Percentiles rank a stretch among this genome's conserved stretches.
Conservation (phyloP, 495 filamentous ascomycete genomes). For the Podospora australis region DNA sequence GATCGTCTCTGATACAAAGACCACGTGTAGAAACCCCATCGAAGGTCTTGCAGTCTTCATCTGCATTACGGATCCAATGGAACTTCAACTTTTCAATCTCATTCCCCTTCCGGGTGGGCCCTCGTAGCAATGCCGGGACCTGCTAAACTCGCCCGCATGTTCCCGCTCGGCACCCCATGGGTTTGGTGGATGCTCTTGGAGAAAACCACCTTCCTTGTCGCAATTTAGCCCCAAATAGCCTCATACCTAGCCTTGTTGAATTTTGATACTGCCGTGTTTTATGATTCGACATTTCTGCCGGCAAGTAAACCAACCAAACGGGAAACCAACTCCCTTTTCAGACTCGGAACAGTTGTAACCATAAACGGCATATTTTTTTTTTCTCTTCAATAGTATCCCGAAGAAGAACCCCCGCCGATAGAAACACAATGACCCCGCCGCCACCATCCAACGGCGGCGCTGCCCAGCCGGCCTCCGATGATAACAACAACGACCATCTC, state of each 20-base stretch:
- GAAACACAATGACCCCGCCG: conserved; percentile 20
- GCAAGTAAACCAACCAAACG: neutral
- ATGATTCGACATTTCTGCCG: conserved; percentile 13
- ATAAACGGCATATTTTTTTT: no score
- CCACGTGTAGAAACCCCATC: neutral
- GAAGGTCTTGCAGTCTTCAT: neutral
- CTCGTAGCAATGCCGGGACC: conserved; percentile 6
- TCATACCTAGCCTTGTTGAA: conserved; percentile 20
- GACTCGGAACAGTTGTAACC: no score
- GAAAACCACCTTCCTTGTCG: conserved; percentile 5
- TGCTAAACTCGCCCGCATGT: conserved; percentile 5
- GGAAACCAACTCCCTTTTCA: no score
- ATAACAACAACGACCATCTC: conserved; percentile 71
- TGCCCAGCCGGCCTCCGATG: conserved; percentile 19
- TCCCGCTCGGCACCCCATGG: conserved; percentile 9
- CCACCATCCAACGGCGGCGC: neutral
- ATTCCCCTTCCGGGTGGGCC: conserved; percentile 4
- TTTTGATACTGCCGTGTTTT: conserved; percentile 19
- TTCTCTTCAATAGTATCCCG: no score
- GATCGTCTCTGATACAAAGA: neutral
- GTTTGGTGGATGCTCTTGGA: neutral
- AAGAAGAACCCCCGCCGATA: no score
- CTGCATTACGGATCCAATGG: no score
- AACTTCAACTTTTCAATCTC: neutral
- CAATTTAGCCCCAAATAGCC: conserved; percentile 33